These are phyloP conservation scores for Phytomonas sp. DNA, from an alignment of 208 protist genomes.

Conservation along the genomic window DNA sequence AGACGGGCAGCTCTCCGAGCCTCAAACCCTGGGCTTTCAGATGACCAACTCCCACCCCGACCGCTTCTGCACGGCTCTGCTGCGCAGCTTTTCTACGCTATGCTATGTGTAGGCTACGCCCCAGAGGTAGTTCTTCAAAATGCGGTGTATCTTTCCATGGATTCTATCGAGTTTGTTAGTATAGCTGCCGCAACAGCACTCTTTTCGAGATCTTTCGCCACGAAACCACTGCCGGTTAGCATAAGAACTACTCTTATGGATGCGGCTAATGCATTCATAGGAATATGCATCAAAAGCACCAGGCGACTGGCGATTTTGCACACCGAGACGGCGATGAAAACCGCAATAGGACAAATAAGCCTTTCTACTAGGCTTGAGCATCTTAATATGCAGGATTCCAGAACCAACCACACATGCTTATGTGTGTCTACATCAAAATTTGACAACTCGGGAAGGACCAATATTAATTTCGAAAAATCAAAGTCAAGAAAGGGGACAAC, in stretches of 20 bases:
- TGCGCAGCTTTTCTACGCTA: conserved; percentile 31
- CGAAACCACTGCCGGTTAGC: conserved; percentile 31
- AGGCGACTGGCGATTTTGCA: neutral
- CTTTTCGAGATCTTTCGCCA: conserved; percentile 38
- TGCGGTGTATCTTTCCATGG: conserved; percentile 41
- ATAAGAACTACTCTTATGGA: conserved; percentile 8
- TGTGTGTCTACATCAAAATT: neutral
- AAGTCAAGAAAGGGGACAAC: neutral
- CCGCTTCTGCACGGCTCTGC: conserved; percentile 22
- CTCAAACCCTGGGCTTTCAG: neutral
- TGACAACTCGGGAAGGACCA: neutral
- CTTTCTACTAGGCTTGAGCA: neutral
- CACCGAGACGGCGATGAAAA: neutral
- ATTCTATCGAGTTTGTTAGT: conserved; percentile 38
- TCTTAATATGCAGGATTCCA: neutral
- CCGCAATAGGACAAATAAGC: neutral
- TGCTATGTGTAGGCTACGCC: conserved; percentile 51
- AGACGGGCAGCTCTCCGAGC: neutral
- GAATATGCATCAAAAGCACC: neutral
- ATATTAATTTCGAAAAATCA: neutral
- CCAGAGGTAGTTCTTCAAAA: conserved; percentile 44
- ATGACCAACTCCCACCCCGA: conserved; percentile 12
- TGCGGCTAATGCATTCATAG: neutral
- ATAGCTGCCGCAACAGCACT: conserved; percentile 23
- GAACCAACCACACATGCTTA: neutral